Evolutionary conservation across 305 asterid species (phyloP).

Genomic region (Fraxinus xanthoxyloides): DNA sequence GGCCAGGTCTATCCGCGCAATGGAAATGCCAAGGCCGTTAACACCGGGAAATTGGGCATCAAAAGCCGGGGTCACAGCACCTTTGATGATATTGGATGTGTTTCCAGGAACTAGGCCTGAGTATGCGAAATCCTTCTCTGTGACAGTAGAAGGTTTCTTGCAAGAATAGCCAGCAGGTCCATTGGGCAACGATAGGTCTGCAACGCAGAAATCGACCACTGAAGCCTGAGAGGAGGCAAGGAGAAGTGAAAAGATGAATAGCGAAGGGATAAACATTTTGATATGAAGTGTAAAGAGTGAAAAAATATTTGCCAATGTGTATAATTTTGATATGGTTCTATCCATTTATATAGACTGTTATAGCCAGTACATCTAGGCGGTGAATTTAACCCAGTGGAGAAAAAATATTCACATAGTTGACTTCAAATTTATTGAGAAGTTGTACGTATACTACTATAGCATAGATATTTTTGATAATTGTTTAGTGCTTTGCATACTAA

Average conservation of each 20-base stretch:
- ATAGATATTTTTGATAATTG: neutral
- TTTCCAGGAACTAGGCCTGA: constrained; percentile 51
- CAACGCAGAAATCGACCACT: constrained; percentile 81
- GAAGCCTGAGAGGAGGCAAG: constrained; percentile 43
- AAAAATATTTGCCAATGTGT: neutral
- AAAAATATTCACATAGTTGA: neutral
- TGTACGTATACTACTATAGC: neutral
- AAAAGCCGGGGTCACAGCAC: constrained; percentile 65
- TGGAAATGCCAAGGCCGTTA: constrained; percentile 65
- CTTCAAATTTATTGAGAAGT: neutral
- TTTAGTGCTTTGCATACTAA: neutral
- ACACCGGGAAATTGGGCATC: constrained; percentile 63
- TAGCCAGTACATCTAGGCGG: neutral
- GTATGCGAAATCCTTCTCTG: constrained; percentile 53
- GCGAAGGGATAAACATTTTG: constrained; percentile 41
- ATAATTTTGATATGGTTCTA: neutral
- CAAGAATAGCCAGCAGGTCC: constrained; percentile 79
- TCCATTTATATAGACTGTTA: neutral
- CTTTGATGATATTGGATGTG: constrained; percentile 62
- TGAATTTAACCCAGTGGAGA: neutral
- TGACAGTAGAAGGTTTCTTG: constrained; percentile 49
- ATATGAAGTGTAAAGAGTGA: neutral
- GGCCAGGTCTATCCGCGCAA: constrained; percentile 68
- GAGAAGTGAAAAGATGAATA: constrained; percentile 36
- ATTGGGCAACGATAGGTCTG: constrained; percentile 44